These are phyloP conservation scores for Monilinia fructigena DNA, from an alignment of 2,329 filamentous ascomycete species.

Conservation along the genomic window DNA sequence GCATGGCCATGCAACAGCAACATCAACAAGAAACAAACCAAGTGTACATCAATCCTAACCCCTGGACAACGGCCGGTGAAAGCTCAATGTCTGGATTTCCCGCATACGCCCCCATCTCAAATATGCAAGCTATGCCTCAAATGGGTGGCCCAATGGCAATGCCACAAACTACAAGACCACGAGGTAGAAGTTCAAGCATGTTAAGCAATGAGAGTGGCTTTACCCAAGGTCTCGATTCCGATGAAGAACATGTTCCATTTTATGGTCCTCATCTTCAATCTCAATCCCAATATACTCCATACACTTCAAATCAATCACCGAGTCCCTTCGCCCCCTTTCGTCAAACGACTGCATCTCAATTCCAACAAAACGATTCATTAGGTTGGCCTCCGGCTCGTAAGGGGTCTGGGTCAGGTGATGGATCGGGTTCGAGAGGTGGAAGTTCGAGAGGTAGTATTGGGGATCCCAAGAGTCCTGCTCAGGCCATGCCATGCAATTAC, in stretches of 20 bases:
- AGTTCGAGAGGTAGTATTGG: constrained; percentile 47
- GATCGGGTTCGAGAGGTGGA: constrained; percentile 43
- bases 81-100: constrained; percentile 17
- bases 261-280: constrained; percentile 17
- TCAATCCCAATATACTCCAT: constrained; percentile 14
- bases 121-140: constrained; percentile 6
- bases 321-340: constrained; percentile 16
- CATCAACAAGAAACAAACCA: constrained; percentile 13
- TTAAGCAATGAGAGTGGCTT: constrained; percentile 66
- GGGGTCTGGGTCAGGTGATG: constrained; percentile 26
- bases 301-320: constrained; percentile 14
- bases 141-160: constrained; percentile 8
- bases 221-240: constrained; percentile 57
- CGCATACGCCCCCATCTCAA: constrained; percentile 12
- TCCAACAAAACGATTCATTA: constrained; percentile 1
- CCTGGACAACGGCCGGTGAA: constrained; percentile 11
- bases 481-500: constrained; percentile 26
- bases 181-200: constrained; percentile 59
- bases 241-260: constrained; percentile 7
- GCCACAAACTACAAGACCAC: constrained; percentile 12
- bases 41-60: constrained; percentile 1
- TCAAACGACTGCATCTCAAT: neutral
- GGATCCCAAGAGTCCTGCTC: constrained; percentile 52
- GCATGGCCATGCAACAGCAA: neutral
- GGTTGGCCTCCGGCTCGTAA: constrained; percentile 13